These are phyloP conservation scores for Ceratocystis colombiana DNA, from an alignment of 2,329 filamentous ascomycete genomes.

Conservation along the genomic window DNA sequence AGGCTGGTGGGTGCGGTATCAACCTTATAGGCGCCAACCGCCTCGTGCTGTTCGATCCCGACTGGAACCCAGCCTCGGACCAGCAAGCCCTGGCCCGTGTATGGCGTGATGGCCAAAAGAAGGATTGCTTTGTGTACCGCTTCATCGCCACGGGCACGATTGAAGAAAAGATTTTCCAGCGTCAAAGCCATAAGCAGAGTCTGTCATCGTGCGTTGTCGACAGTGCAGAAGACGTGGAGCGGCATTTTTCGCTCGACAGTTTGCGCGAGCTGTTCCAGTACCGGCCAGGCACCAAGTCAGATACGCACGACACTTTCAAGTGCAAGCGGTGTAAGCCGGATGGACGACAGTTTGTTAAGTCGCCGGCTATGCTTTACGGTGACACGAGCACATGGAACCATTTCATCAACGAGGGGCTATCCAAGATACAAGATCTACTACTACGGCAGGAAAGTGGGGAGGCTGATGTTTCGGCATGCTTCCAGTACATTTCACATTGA, in stretches of 20 bases:
- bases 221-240: constrained; percentile 89
- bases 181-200: constrained; percentile 95
- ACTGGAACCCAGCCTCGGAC: constrained; percentile 96
- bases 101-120: constrained; percentile 98
- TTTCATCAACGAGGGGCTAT: constrained; percentile 63
- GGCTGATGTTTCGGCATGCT: constrained; percentile 79
- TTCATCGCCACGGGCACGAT: constrained; percentile 98
- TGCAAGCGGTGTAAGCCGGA: constrained; percentile 89
- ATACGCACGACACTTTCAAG: constrained; percentile 98
- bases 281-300: constrained; percentile 69
- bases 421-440: constrained; percentile 85
- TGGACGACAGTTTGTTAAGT: constrained; percentile 78
- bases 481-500: constrained; percentile 92
- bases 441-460: constrained; percentile 75
- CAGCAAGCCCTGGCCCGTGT: constrained; percentile 95
- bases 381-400: constrained; percentile 99
- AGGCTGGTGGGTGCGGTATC: constrained; percentile 91
- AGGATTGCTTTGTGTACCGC: constrained; percentile 98
- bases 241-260: constrained; percentile 87
- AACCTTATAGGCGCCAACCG: constrained; percentile 93
- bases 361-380: constrained; percentile 89
- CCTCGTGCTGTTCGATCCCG: constrained; percentile 88
- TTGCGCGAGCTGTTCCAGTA: constrained; percentile 92
- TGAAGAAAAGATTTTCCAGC: constrained; percentile 98
- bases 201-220: constrained; percentile 94